These are phyloP conservation scores for Lipomyces yamadae DNA, from an alignment of 805 yeast genomes.

Conservation along the genomic window DNA sequence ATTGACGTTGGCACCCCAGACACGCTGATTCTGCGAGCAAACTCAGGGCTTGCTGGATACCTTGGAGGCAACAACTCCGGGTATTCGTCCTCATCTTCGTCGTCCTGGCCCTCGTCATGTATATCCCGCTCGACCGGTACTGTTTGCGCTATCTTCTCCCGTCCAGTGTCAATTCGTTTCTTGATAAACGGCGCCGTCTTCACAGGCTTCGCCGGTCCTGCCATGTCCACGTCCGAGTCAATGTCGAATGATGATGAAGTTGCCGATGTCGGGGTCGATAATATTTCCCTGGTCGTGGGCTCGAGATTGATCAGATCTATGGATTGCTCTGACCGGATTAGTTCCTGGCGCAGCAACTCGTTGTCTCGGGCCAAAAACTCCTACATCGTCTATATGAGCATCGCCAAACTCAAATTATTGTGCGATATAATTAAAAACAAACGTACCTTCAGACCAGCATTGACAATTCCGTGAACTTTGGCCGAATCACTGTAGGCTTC, in stretches of 20 bases:
- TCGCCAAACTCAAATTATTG: no score
- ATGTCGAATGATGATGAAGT: background rate
- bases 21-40: background rate
- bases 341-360: slow-evolving; percentile 23
- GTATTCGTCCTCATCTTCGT: background rate
- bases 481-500: slow-evolving; percentile 10
- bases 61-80: background rate
- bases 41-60: background rate
- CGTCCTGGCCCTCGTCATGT: background rate
- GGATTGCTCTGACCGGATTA: background rate
- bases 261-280: slow-evolving; percentile 4
- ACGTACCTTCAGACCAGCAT: background rate
- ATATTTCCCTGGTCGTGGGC: background rate
- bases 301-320: slow-evolving; percentile 9
- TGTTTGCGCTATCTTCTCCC: background rate
- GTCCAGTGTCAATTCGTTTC: background rate
- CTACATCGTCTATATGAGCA: background rate
- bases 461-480: background rate
- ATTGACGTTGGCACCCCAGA: background rate
- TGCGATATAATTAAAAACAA: background rate
- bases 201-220: background rate
- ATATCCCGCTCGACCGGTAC: background rate
- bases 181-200: background rate
- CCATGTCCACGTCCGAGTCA: slow-evolving; percentile 2
- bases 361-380: slow-evolving; percentile 24